Conservation (phyloP, 225 moss, liverwort and hornwort genomes). For the Physcomitrium patens region DNA sequence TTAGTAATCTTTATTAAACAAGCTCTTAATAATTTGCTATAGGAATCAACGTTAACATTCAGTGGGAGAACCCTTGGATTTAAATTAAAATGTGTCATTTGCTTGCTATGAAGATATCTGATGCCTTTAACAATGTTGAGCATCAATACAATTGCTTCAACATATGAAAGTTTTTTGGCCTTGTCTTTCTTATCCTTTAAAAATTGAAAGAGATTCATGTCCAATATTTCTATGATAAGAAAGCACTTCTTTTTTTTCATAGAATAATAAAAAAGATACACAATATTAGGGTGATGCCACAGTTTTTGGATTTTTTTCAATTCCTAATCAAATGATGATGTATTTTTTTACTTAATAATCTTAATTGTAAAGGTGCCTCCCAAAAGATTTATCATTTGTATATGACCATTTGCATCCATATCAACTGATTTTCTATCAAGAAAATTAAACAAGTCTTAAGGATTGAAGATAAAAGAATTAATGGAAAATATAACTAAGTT, state of each 20-base stretch:
- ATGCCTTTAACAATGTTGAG: slow-evolving; percentile 41
- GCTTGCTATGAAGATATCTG: slow-evolving; percentile 25
- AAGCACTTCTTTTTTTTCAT: background rate
- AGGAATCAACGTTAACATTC: slow-evolving; percentile 6
- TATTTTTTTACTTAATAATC: background rate
- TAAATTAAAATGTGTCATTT: slow-evolving; percentile 26
- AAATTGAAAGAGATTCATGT: slow-evolving; percentile 7
- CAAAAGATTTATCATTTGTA: slow-evolving; percentile 6
- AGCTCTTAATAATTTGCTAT: background rate
- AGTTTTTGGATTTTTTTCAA: slow-evolving; percentile 17
- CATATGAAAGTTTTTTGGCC: background rate
- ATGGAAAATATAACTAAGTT: background rate
- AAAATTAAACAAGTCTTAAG: background rate
- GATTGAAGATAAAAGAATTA: slow-evolving; percentile 13
- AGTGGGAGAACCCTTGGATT: slow-evolving; percentile 31
- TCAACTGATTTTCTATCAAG: background rate
- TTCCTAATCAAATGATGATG: slow-evolving; percentile 17
- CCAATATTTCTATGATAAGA: slow-evolving; percentile 40
- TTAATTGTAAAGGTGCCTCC: slow-evolving; percentile 22
- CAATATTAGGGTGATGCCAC: slow-evolving; percentile 32
- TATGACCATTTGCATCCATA: slow-evolving; percentile 5
- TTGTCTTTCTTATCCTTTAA: background rate
- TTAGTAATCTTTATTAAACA: slow-evolving; percentile 28
- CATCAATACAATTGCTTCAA: slow-evolving; percentile 27
- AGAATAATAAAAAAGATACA: slow-evolving; percentile 29